phyloP scores from a whole-genome alignment of 345 rosid genomes.

The Hirschfeldia incana region DNA sequence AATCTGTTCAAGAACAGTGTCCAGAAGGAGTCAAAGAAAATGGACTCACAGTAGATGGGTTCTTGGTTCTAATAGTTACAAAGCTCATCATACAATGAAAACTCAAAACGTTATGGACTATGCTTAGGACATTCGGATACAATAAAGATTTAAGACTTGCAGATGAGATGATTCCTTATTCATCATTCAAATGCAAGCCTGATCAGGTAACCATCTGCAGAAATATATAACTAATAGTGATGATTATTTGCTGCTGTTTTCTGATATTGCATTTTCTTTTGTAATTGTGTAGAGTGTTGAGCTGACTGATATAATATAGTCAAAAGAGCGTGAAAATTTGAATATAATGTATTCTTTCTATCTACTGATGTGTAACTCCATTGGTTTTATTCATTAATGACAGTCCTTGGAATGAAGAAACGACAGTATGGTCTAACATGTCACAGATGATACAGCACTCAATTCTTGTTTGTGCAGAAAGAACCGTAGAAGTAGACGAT shows the following conservation, averaged over 20 bases:
- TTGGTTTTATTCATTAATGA: constrained; percentile 15
- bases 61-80: constrained; percentile 71
- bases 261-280: not conserved
- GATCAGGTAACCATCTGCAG: constrained; percentile 66
- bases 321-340: not conserved
- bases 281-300: constrained; percentile 65
- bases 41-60: constrained; percentile 81
- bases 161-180: constrained; percentile 52
- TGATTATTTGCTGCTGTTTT: constrained; percentile 5
- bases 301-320: constrained; percentile 60
- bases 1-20: constrained; percentile 61
- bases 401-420: constrained; percentile 82
- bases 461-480: too few relatives aligned
- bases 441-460: too few relatives aligned
- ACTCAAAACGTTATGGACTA: constrained; percentile 19
- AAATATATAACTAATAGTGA: not conserved
- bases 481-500: too few relatives aligned
- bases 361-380: constrained; percentile 8
- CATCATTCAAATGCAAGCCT: constrained; percentile 58
- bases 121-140: constrained; percentile 22
- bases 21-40: constrained; percentile 65
- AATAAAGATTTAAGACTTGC: constrained; percentile 15
- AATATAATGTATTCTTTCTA: not conserved
- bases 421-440: too few relatives aligned
- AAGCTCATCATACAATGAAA: constrained; percentile 66